Conservation (phyloP, 2,329 filamentous ascomycete genomes). For the Bipolaris gigantea region DNA sequence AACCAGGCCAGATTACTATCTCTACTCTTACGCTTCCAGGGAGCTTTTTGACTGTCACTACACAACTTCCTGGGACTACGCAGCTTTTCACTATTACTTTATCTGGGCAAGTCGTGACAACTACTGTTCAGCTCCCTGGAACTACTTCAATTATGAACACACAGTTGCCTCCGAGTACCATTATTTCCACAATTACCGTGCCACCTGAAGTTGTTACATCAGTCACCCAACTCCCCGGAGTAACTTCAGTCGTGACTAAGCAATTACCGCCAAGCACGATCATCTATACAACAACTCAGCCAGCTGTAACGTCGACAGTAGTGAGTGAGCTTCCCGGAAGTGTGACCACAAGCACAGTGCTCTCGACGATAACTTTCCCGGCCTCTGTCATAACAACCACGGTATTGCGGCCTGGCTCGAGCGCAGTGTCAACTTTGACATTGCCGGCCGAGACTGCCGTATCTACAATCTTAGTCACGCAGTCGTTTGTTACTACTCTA, state of each 20-base stretch:
- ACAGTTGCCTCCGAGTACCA: constrained; percentile 8
- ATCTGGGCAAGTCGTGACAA: constrained; percentile 20
- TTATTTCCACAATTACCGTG: constrained; percentile 15
- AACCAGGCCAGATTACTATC: constrained; percentile 9
- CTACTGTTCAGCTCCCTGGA: constrained; percentile 14
- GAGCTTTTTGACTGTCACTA: constrained; percentile 4
- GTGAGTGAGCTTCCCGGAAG: constrained; percentile 16
- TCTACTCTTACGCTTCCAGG: constrained; percentile 9
- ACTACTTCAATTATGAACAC: constrained; percentile 5
- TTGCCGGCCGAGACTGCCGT: constrained; percentile 31
- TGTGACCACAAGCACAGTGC: constrained; percentile 23
- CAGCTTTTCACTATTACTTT: constrained; percentile 17
- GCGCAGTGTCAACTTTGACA: constrained; percentile 24
- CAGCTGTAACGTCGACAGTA: constrained; percentile 9
- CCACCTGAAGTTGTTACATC: constrained; percentile 23
- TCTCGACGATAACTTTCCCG: constrained; percentile 24
- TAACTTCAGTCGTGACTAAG: constrained; percentile 12
- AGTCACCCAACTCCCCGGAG: constrained; percentile 18
- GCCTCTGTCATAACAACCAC: constrained; percentile 12
- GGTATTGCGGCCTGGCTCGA: constrained; percentile 13
- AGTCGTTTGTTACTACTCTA: constrained; percentile 21
- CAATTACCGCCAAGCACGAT: constrained; percentile 7
- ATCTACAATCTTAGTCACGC: constrained; percentile 20
- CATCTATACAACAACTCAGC: constrained; percentile 18
- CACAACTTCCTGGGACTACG: constrained; percentile 10